Evolutionary conservation across 108 stramenopile species (phyloP).

Genomic region (Cyclostephanos invisitatus): DNA sequence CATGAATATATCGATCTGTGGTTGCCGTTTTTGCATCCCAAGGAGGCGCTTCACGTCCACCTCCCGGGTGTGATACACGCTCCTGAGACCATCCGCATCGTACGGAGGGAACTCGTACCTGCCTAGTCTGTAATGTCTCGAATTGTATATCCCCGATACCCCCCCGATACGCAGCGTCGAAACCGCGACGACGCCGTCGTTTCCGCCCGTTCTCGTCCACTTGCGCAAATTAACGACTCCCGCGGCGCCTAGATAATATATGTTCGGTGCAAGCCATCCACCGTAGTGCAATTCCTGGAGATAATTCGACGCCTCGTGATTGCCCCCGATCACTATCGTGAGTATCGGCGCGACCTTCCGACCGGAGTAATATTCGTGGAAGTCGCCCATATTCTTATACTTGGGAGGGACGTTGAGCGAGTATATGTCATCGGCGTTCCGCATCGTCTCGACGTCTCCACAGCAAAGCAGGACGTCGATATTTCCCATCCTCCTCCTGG

Average conservation of each 20-base stretch:
- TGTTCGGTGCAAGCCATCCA: slow-evolving; percentile 99
- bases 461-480: slow-evolving; percentile 95
- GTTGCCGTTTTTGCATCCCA: slow-evolving; percentile 26
- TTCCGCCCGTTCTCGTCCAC: neutral
- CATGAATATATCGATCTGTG: slow-evolving; percentile 84
- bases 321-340: slow-evolving; percentile 98
- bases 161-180: slow-evolving; percentile 93
- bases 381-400: slow-evolving; percentile 85
- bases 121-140: slow-evolving; percentile 69
- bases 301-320: slow-evolving; percentile 97
- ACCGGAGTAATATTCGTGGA: slow-evolving; percentile 93
- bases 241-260: slow-evolving; percentile 95
- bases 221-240: slow-evolving; percentile 76
- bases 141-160: slow-evolving; percentile 94
- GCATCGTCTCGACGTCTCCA: slow-evolving; percentile 97
- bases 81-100: slow-evolving; percentile 63
- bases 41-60: slow-evolving; percentile 85
- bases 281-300: slow-evolving; percentile 95
- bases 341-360: slow-evolving; percentile 83
- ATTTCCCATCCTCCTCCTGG: slow-evolving; percentile 34
- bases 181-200: neutral
- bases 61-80: slow-evolving; percentile 93
- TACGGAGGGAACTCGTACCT: slow-evolving; percentile 90
- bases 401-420: slow-evolving; percentile 91
- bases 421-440: slow-evolving; percentile 85